Percentiles rank a stretch among this genome's conserved stretches.
Evolutionary conservation across 345 rosid genomes (phyloP).

Genomic region (Angophora floribunda): DNA sequence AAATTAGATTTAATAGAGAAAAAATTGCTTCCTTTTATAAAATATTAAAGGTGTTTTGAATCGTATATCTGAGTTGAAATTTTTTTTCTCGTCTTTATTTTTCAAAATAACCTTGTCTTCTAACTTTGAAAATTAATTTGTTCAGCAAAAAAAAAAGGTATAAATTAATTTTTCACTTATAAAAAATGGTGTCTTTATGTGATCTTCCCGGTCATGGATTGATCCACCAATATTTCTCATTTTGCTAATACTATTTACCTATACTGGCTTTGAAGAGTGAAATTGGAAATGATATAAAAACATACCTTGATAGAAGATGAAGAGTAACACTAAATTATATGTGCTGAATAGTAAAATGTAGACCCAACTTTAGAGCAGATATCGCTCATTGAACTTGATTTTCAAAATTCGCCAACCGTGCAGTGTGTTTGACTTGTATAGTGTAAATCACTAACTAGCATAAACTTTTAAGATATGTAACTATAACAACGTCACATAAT

Average conservation of each 20-base stretch:
- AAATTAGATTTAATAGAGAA: not conserved
- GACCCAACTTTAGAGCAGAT: not conserved
- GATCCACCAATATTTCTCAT: no score
- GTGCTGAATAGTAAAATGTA: not conserved
- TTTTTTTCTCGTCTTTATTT: no score
- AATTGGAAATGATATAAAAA: not conserved
- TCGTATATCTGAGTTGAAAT: not conserved
- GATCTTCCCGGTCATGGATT: no score
- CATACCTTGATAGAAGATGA: not conserved
- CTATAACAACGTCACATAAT: not conserved
- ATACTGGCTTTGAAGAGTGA: no score
- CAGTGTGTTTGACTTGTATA: not conserved
- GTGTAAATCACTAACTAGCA: not conserved
- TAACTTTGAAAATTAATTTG: no score
- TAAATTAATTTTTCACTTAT: no score
- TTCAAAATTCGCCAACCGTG: not conserved
- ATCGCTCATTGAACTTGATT: not conserved
- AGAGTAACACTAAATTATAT: not conserved
- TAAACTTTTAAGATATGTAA: not conserved
- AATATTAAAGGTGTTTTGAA: not conserved
- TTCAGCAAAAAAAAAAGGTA: no score
- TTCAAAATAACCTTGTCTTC: no score
- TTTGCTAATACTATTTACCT: no score
- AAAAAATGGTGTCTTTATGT: no score
- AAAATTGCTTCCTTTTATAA: not conserved